A percentile compares a stretch with the other conserved stretches of the same genome.
Evolutionary conservation across 1,284 basidiomycete species (phyloP).

Genomic region (Xerocomus amazonicus): DNA sequence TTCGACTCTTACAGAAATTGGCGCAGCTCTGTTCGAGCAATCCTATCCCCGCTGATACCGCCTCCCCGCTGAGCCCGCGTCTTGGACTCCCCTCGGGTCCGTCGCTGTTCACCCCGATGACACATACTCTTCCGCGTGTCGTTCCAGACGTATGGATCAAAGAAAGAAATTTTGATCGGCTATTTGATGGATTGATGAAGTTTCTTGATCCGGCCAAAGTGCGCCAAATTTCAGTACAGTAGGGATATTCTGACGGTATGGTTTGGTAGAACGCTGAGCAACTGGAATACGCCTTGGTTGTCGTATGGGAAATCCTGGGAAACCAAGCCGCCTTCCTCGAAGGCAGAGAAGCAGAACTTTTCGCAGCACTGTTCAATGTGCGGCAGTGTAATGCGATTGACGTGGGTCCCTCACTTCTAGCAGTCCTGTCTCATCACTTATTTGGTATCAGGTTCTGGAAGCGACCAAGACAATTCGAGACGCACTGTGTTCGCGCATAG

Average conservation of each 20-base stretch:
- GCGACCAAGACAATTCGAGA: constrained; percentile 78
- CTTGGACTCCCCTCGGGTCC: constrained; percentile 43
- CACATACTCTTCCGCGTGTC: constrained; percentile 40
- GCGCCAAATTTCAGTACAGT: constrained; percentile 12
- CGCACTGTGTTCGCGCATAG: constrained; percentile 61
- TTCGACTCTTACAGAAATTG: constrained; percentile 55
- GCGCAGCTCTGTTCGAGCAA: constrained; percentile 59
- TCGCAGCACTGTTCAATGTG: constrained; percentile 57
- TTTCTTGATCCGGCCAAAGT: constrained; percentile 61
- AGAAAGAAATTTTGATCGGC: constrained; percentile 59
- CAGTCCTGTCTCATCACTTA: constrained; percentile 10
- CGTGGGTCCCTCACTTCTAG: constrained; percentile 39
- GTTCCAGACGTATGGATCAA: constrained; percentile 61
- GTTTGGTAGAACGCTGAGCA: constrained; percentile 51
- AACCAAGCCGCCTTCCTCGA: constrained; percentile 65
- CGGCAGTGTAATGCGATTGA: constrained; percentile 67
- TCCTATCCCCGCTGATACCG: constrained; percentile 43
- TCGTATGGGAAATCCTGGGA: constrained; percentile 73
- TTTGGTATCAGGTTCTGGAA: constrained; percentile 58
- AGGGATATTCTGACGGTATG: neutral
- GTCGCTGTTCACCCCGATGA: constrained; percentile 44
- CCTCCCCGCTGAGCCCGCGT: constrained; percentile 43
- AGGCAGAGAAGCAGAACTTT: constrained; percentile 68
- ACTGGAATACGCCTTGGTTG: constrained; percentile 69
- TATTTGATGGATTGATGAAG: constrained; percentile 59